Base-by-base conservation (phyloP, 176 grass and related monocot genomes). In the Musa acuminata region DNA sequence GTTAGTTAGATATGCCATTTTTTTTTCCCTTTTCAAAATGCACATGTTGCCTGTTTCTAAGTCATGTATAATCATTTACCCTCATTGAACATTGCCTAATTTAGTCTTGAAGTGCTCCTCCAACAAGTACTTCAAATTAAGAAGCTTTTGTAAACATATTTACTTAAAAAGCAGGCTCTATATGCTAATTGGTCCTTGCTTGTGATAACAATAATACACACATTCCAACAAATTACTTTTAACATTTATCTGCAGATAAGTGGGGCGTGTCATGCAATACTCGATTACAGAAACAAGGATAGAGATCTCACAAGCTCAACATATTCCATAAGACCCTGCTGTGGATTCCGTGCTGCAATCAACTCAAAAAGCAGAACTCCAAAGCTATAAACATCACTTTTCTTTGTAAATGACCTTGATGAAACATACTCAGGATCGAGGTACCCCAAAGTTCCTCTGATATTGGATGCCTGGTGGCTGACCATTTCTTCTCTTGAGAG, bases 291-390 rank as follows among this genome's bases (percentile, higher is more conserved):
- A 52, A 62, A n/a, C 14, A 63, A 67, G 59, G 25, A 69, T 11
- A 76, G 48, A 14, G 55, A 59, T 72, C 85, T 97, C 90, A 97
- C 93, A 59, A 97, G 93, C 72, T 97, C 94, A 49, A 93, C 87
- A 69, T 97, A 97, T 83, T 97, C 94, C 90, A 97, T 97, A 67
- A 97, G 86, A 68, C 94, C 94, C 77, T 97, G 94, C 81, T 93
- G 94, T 20, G 94, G 94, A 58, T 90, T 97, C 64, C 94, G 85
- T 17, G 87, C 85, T 70, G 94, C 81, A 58, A 97, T 87, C 80
- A 97, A 84, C 80, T 97, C 94, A 72, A 97, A 93, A 75, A 97
- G 72, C 75, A 97, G 74, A 75, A 97, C 85, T 8, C 94, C 94
- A 50, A 83, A 97, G 84, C 94, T 93, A 72, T 93, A 97, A 57